These are phyloP conservation scores for Sclerotinia glacialis DNA, from an alignment of 2,329 filamentous ascomycete genomes.

Conservation along the genomic window DNA sequence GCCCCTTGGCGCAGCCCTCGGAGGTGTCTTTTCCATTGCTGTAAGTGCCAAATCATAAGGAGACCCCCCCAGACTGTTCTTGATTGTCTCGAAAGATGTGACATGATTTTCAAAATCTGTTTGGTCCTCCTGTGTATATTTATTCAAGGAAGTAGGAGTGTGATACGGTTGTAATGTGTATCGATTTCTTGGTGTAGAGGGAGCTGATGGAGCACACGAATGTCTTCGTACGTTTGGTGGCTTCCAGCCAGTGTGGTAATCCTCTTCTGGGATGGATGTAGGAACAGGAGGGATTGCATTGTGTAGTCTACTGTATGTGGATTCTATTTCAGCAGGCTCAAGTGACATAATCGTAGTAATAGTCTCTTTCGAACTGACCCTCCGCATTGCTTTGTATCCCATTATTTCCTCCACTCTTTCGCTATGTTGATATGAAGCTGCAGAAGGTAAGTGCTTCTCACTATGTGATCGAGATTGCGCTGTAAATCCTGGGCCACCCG, in stretches of 20 bases:
- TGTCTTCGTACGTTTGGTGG: constrained; percentile 11
- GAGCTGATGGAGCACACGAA: constrained; percentile 8
- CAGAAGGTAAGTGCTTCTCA: constrained; percentile 26
- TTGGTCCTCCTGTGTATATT: constrained; percentile 20
- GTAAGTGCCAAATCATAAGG: constrained; percentile 32
- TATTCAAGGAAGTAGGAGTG: background rate
- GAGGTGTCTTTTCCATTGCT: constrained; percentile 5
- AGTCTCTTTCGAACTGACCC: constrained; percentile 34
- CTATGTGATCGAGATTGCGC: constrained; percentile 30
- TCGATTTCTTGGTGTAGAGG: constrained; percentile 5
- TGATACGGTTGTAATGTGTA: constrained; percentile 12
- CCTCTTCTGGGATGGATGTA: constrained; percentile 24
- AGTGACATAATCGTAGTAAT: constrained; percentile 36
- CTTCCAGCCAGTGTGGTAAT: constrained; percentile 16
- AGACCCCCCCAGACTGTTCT: constrained; percentile 30
- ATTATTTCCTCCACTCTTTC: constrained; percentile 29
- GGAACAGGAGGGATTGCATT: constrained; percentile 32
- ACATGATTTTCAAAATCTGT: constrained; percentile 34
- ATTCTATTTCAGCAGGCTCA: constrained; percentile 34
- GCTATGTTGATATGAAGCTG: constrained; percentile 28
- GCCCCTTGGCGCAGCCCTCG: constrained; percentile 4
- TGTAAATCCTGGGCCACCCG: constrained; percentile 28
- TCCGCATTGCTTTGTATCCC: constrained; percentile 31
- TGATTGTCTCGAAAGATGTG: constrained; percentile 29
- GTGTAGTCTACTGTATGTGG: constrained; percentile 30